phyloP scores from a whole-genome alignment of 108 stramenopile genomes.

The Parmales sp. region DNA sequence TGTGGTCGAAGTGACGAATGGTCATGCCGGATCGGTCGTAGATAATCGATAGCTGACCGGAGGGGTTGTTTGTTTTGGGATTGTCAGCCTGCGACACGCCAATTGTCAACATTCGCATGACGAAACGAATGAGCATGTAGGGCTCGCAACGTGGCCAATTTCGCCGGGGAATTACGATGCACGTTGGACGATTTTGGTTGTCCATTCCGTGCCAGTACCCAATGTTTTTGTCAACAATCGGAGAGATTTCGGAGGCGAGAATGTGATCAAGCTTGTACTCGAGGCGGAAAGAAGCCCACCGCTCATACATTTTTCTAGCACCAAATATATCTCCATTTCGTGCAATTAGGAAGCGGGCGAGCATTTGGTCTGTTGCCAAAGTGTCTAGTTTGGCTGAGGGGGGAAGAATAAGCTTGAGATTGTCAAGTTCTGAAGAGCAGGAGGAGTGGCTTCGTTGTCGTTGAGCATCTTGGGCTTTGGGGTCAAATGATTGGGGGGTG shows the following conservation, averaged over 20 bases:
- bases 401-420: too few relatives aligned
- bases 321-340: neutral
- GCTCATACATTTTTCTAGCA: neutral
- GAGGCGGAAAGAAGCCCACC: neutral
- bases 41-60: neutral
- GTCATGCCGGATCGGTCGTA: constrained; percentile 5
- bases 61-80: neutral
- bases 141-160: neutral
- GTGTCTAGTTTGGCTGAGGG: too few relatives aligned
- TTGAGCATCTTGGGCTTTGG: too few relatives aligned
- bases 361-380: neutral
- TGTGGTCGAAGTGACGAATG: neutral
- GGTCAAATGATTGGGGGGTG: too few relatives aligned
- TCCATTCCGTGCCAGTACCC: neutral
- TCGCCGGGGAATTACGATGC: neutral
- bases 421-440: too few relatives aligned
- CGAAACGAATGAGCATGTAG: neutral
- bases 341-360: neutral
- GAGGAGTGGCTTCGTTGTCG: too few relatives aligned
- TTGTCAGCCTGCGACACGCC: constrained; percentile 2
- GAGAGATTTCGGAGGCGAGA: neutral
- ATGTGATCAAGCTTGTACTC: neutral
- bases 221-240: neutral
- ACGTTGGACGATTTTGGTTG: neutral
- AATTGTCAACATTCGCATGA: neutral